These are phyloP conservation scores for Trifolium dubium DNA, from an alignment of 306 rosid genomes.

Conservation along the genomic window DNA sequence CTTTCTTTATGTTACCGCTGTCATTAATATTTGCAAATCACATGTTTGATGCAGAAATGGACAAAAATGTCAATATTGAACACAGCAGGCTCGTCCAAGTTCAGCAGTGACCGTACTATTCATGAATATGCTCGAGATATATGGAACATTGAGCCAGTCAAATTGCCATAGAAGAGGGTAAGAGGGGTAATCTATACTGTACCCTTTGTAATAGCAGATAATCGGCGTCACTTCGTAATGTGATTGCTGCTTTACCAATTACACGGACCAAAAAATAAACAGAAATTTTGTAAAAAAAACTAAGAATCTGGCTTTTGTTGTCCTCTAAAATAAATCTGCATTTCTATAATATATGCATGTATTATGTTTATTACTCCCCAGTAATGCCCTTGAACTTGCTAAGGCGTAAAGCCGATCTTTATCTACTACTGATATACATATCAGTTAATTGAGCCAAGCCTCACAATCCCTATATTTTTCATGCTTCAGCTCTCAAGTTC, in stretches of 20 bases:
- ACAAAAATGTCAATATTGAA: constrained; percentile 94
- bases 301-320: constrained; percentile 2
- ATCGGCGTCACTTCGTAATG: constrained; percentile 36
- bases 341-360: constrained; percentile 26
- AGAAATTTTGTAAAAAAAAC: constrained; percentile 26
- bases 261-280: constrained; percentile 22
- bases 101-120: constrained; percentile 97
- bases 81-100: constrained; percentile 95
- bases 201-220: constrained; percentile 14
- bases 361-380: not conserved
- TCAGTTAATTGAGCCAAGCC: constrained; percentile 2
- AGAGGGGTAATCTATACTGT: constrained; percentile 3
- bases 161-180: constrained; percentile 58
- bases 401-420: constrained; percentile 4
- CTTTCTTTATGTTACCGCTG: constrained; percentile 34
- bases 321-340: constrained; percentile 35
- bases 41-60: constrained; percentile 73
- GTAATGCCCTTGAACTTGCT: not conserved
- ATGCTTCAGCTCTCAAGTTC: not conserved
- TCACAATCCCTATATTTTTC: not conserved
- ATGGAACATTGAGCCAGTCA: constrained; percentile 81
- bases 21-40: constrained; percentile 36
- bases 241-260: constrained; percentile 22
- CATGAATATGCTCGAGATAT: constrained; percentile 90
- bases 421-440: not conserved